A percentile compares a stretch with the other conserved stretches of the same genome.
Conservation (phyloP, 75 land plant species). For the Cryptomeria japonica region DNA sequence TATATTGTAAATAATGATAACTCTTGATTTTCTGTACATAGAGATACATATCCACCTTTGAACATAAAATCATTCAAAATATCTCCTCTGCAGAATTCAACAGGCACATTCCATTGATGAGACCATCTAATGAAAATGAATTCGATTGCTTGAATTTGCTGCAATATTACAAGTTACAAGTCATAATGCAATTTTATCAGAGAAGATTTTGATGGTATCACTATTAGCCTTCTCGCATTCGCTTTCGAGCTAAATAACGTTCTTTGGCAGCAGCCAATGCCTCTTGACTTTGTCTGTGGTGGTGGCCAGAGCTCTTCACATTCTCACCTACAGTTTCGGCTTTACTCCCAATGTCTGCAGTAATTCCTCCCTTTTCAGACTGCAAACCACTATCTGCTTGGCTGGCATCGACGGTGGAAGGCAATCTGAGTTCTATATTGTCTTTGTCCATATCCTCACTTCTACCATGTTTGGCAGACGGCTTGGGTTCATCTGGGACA, state of each 20-base stretch:
- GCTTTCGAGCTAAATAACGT: conserved; percentile 82
- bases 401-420: not conserved
- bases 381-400: not conserved
- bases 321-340: conserved; percentile 7
- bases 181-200: not conserved
- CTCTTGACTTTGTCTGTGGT: conserved; percentile 52
- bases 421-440: not conserved
- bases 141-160: not conserved
- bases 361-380: not conserved
- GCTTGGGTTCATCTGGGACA: not conserved
- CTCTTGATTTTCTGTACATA: not conserved
- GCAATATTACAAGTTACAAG: not conserved
- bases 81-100: not conserved
- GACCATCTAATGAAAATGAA: not conserved
- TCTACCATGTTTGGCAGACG: not conserved
- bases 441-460: conserved; percentile 11
- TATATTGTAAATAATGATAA: not conserved
- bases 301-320: not conserved
- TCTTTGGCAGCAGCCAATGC: conserved; percentile 83
- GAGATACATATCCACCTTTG: not conserved
- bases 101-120: not conserved
- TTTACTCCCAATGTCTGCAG: not conserved
- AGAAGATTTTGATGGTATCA: not conserved
- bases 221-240: conserved; percentile 11
- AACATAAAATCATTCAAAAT: not conserved